Base-by-base conservation (phyloP, 2,329 filamentous ascomycete genomes). In the Colletotrichum karsti region DNA sequence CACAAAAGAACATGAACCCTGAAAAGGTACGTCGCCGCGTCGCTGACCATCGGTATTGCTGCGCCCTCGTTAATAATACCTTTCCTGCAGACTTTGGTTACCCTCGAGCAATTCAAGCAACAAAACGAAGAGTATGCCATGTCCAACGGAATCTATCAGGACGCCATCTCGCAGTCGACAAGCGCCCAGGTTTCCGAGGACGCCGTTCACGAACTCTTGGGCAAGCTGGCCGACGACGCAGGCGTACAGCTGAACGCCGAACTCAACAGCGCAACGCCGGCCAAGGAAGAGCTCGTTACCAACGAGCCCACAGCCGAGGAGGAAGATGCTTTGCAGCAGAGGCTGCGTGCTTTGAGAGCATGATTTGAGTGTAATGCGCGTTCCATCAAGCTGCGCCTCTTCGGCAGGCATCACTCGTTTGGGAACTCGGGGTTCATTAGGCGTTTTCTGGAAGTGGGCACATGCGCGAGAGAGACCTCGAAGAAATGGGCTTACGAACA, bases 191-290 rank as follows among this genome's bases (percentile, higher is more conserved):
- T 95, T 82, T 82, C 93, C 83, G 80, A 97, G 77, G 94, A 97
- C 73, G 93, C 95, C 72, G 93, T 97, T 2, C 94, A 97, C 78
- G 90, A 93, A 72, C 82, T 97, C 70, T 92, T 97, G 81, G 91
- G 89, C 71, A 92, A 97, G 81, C 89, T 96, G 46, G 94, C 94
- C 70, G 94, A 97, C 78, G 94, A 97, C 79, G 93, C 93, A 9
- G 94, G 94, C 60, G 88, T 97, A 58, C 92, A 96, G 79, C 84
- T 97, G 69, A 90, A 90, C 72, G 88, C 92, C 77, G 93, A 96
- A 80, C 90, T 97, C 70, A 86, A 82, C 74, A 78, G 83, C 64
- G 85, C 86, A 3, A 85, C 84, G 42, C 84, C 87, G 22, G 84
- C 85, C 71, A 87, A 84, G 74, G 84, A 85, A 26, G 90, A 91